phyloP scores from a whole-genome alignment of 75 land plant genomes.

The Cryptomeria japonica region DNA sequence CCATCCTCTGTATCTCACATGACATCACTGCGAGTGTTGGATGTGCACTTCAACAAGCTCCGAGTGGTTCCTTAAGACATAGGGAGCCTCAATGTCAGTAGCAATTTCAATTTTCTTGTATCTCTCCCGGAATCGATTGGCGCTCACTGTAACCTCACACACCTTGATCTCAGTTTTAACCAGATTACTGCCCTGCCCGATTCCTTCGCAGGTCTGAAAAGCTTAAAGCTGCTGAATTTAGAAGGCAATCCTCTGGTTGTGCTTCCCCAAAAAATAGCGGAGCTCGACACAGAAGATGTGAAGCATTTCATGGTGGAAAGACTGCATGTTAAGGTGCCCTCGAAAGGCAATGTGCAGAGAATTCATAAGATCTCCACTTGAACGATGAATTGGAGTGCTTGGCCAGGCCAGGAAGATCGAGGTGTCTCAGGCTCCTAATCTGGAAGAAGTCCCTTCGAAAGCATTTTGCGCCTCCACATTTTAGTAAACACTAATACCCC shows the following conservation, averaged over 20 bases:
- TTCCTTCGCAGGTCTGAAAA: constrained; percentile 65
- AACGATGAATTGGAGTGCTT: too few relatives aligned
- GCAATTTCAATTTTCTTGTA: constrained; percentile 61
- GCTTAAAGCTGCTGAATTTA: constrained; percentile 48
- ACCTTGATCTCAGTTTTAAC: constrained; percentile 64
- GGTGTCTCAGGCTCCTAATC: too few relatives aligned
- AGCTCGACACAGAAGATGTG: constrained; percentile 50
- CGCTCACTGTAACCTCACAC: constrained; percentile 42
- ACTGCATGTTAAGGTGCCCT: not conserved
- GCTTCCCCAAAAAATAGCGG: constrained; percentile 64
- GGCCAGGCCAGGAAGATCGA: too few relatives aligned
- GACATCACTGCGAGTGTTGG: constrained; percentile 53
- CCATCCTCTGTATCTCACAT: constrained; percentile 66
- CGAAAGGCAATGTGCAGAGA: not conserved
- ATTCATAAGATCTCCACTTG: too few relatives aligned
- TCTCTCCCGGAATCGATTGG: constrained; percentile 70
- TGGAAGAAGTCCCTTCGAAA: too few relatives aligned
- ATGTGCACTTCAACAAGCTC: constrained; percentile 78
- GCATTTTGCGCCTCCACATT: too few relatives aligned
- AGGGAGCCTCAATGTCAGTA: constrained; percentile 72
- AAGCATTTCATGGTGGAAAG: constrained; percentile 44
- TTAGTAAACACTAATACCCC: too few relatives aligned
- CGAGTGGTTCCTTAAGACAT: constrained; percentile 61
- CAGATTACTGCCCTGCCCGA: constrained; percentile 51
- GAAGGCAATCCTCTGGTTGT: constrained; percentile 74